These are phyloP conservation scores for Chlorophyllum brunneum DNA, from an alignment of 768 basidiomycete species.

Conservation along the genomic window DNA sequence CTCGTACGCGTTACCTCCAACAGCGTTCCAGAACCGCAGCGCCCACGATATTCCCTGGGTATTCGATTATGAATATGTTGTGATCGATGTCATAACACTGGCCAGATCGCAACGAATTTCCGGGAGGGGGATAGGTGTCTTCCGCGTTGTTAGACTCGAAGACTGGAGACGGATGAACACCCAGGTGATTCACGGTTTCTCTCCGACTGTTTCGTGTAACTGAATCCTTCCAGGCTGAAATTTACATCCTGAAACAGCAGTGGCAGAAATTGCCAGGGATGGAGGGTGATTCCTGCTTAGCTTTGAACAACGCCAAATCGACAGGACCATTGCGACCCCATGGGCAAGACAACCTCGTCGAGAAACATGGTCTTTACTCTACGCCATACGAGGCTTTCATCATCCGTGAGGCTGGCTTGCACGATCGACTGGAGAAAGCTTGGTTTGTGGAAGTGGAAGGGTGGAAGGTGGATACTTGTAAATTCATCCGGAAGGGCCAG, in stretches of 20 bases:
- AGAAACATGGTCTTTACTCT: background rate
- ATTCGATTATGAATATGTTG: background rate
- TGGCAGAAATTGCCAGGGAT: background rate
- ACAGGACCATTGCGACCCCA: no score
- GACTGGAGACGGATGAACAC: background rate
- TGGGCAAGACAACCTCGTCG: background rate
- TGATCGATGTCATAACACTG: background rate
- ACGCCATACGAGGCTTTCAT: background rate
- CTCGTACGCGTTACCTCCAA: background rate
- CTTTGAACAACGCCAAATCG: background rate
- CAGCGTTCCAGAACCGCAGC: background rate
- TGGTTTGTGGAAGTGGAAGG: background rate
- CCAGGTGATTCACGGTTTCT: background rate
- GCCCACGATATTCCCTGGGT: background rate
- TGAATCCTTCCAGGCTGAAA: background rate
- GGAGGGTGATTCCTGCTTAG: background rate
- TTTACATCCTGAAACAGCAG: background rate
- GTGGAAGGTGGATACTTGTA: background rate
- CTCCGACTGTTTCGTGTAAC: no score
- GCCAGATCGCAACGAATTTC: background rate
- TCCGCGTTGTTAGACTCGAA: background rate
- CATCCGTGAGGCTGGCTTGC: background rate
- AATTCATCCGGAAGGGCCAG: background rate
- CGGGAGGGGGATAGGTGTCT: background rate
- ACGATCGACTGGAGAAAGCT: background rate